These are phyloP conservation scores for Trichopus zeylanicus DNA, from an alignment of 116 monocot species.

Conservation along the genomic window DNA sequence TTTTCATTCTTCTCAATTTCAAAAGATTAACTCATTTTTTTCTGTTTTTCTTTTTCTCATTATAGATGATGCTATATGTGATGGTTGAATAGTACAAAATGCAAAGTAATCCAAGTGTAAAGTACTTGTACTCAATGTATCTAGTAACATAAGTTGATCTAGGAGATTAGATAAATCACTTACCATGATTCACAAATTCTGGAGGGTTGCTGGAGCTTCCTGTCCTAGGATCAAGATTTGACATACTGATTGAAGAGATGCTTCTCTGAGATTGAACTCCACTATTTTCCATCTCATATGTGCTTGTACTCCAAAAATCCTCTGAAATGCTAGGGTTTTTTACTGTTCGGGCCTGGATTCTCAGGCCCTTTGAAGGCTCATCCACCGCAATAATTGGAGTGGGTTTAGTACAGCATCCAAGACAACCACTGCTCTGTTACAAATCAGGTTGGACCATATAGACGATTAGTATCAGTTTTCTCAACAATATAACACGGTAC, in stretches of 20 bases:
- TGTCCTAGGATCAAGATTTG: constrained; percentile 42
- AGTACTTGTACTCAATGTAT: background rate
- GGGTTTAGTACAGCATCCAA: constrained; percentile 88
- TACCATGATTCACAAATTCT: constrained; percentile 96
- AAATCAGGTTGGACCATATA: constrained; percentile 45
- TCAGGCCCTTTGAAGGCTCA: constrained; percentile 81
- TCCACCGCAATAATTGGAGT: constrained; percentile 80
- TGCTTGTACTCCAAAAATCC: constrained; percentile 94
- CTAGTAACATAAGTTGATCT: background rate
- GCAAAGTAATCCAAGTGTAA: too few species aligned
- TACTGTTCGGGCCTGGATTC: constrained; percentile 64
- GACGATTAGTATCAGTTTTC: constrained; percentile 23
- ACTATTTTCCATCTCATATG: constrained; percentile 92
- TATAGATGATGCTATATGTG: too few species aligned
- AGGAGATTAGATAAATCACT: background rate
- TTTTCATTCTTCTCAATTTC: too few species aligned
- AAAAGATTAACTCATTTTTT: too few species aligned
- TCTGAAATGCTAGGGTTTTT: constrained; percentile 54
- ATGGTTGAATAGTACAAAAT: too few species aligned
- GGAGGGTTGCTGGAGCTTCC: constrained; percentile 49
- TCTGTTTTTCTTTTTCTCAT: too few species aligned
- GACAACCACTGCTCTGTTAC: constrained; percentile 99
- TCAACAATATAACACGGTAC: background rate
- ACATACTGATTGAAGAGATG: constrained; percentile 81
- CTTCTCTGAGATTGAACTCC: constrained; percentile 80